Evolutionary conservation across 305 asterid species (phyloP).

Genomic region (Solanum aculeatissimum): DNA sequence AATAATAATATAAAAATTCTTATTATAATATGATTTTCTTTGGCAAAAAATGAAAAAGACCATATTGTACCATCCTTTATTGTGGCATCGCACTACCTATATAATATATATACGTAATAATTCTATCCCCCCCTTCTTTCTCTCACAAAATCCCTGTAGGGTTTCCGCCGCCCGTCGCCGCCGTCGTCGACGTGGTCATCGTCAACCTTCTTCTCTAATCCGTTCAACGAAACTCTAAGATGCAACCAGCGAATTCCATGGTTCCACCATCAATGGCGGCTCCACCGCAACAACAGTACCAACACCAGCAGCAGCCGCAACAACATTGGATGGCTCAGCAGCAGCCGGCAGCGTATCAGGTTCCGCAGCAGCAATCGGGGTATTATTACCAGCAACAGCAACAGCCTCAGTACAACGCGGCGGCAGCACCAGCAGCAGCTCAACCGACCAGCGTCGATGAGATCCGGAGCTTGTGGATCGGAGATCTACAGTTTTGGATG

Average conservation of each 20-base stretch:
- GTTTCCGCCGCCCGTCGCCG: neutral
- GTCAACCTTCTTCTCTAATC: neutral
- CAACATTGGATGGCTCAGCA: constrained; percentile 14
- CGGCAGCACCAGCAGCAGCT: neutral
- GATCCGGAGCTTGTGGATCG: constrained; percentile 36
- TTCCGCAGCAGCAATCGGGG: constrained; percentile 17
- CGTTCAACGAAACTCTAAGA: neutral
- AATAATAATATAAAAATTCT: neutral
- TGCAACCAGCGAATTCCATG: constrained; percentile 18
- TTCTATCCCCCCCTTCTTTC: neutral
- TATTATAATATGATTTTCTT: neutral
- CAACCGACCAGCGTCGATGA: constrained; percentile 20
- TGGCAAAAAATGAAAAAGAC: neutral
- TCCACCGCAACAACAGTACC: constrained; percentile 6
- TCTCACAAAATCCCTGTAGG: neutral
- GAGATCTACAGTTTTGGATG: constrained; percentile 41
- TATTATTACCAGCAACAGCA: constrained; percentile 21
- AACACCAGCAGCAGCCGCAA: constrained; percentile 1
- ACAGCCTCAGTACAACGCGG: constrained; percentile 13
- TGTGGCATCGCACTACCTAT: neutral
- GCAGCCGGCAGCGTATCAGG: constrained; percentile 14
- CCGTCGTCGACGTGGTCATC: neutral
- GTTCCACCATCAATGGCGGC: constrained; percentile 20
- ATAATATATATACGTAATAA: too few species aligned
- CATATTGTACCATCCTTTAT: neutral